Conservation (phyloP, 73 alveolate species). For the Paramecium octaurelia region DNA sequence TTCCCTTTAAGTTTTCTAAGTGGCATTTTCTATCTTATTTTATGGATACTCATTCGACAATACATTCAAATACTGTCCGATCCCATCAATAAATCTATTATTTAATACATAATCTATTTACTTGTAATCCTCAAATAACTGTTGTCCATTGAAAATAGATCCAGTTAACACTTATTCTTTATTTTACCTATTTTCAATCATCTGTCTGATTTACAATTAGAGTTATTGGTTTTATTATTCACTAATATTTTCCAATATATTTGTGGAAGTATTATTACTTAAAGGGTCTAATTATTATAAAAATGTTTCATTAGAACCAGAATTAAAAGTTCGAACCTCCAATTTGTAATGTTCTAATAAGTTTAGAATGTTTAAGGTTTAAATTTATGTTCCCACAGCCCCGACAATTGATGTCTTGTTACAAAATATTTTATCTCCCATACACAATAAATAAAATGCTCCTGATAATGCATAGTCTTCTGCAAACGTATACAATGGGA, state of each 20-base stretch:
- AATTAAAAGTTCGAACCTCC: conserved; percentile 23
- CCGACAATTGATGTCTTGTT: conserved; percentile 40
- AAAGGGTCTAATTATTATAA: neutral
- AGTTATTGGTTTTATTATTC: neutral
- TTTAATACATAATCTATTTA: neutral
- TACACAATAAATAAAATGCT: conserved; percentile 31
- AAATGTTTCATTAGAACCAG: neutral
- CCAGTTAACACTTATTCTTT: neutral
- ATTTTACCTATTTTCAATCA: neutral
- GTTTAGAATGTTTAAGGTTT: neutral
- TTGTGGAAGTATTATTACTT: neutral
- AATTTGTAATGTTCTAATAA: conserved; percentile 26
- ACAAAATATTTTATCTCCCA: conserved; percentile 56
- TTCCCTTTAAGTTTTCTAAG: neutral
- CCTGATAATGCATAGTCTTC: conserved; percentile 62
- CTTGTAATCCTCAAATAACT: neutral
- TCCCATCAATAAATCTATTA: neutral
- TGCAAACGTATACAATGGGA: conserved; percentile 59
- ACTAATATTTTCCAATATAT: neutral
- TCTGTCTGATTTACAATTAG: neutral
- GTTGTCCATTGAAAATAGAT: neutral
- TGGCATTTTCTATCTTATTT: neutral
- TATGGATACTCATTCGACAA: neutral
- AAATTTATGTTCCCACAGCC: conserved; percentile 30
- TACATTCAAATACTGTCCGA: neutral